These are phyloP conservation scores for Grigorovia transvaalensis DNA, from an alignment of 805 yeast genomes.

Conservation along the genomic window DNA sequence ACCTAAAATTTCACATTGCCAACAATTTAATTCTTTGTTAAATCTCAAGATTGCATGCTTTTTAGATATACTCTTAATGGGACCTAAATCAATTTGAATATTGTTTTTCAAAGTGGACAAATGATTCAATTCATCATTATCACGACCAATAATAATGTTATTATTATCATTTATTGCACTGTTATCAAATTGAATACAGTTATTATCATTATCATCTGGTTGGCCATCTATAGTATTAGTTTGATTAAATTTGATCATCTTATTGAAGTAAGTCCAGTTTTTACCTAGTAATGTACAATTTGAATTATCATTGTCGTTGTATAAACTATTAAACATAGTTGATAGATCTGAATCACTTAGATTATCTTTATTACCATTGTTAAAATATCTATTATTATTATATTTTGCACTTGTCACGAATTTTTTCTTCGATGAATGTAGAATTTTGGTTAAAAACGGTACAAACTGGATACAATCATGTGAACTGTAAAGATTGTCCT, in stretches of 20 bases:
- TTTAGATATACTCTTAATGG: constrained; percentile 92
- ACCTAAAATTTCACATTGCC: constrained; percentile 80
- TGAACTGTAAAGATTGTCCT: neutral
- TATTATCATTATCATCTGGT: neutral
- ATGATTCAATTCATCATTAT: neutral
- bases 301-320: neutral
- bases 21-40: constrained; percentile 56
- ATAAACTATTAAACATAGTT: neutral
- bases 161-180: neutral
- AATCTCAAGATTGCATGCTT: constrained; percentile 78
- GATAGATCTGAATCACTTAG: neutral
- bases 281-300: neutral
- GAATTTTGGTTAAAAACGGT: neutral
- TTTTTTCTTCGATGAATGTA: neutral
- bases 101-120: neutral
- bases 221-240: too few relatives aligned
- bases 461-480: neutral
- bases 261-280: neutral
- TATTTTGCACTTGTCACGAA: neutral
- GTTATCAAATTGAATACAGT: neutral
- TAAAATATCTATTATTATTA: neutral
- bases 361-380: neutral
- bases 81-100: constrained; percentile 76
- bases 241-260: neutral
- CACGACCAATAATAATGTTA: neutral